A percentile compares a stretch with the other conserved stretches of the same genome.
Conservation (phyloP, 352 stramenopile species). For the Phytophthora colocasiae region DNA sequence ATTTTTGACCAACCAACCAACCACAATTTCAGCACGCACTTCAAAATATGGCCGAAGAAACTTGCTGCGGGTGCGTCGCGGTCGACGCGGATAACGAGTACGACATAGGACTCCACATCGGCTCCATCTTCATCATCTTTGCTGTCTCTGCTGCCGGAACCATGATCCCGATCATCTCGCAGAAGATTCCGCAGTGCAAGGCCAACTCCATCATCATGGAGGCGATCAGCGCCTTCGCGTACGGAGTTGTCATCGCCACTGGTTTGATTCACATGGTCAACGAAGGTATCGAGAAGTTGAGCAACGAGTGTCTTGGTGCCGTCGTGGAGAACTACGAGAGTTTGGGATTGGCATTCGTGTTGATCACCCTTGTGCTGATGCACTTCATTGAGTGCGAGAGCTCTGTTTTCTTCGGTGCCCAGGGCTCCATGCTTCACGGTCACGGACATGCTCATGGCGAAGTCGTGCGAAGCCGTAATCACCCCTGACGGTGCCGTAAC, state of each 20-base stretch:
- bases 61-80: conserved; percentile 50
- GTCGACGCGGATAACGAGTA: conserved; percentile 47
- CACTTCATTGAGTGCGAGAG: conserved; percentile 75
- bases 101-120: conserved; percentile 57
- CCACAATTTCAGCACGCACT: conserved; percentile 21
- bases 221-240: conserved; percentile 62
- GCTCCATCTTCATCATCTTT: conserved; percentile 64
- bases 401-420: conserved; percentile 53
- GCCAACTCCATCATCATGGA: conserved; percentile 56
- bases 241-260: conserved; percentile 74
- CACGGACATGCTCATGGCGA: conserved; percentile 47
- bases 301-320: conserved; percentile 56
- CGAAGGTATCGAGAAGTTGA: conserved; percentile 64
- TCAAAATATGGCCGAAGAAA: conserved; percentile 43
- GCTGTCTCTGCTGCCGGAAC: conserved; percentile 47
- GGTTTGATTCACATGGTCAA: conserved; percentile 81
- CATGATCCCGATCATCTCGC: conserved; percentile 52
- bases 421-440: conserved; percentile 34
- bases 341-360: conserved; percentile 59
- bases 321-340: conserved; percentile 63
- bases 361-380: conserved; percentile 70
- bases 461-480: too few relatives aligned
- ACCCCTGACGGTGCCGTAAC: too few relatives aligned
- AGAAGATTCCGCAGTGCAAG: conserved; percentile 40
- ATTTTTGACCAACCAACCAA: conserved; percentile 6